phyloP scores from a whole-genome alignment of 371 early-diverging fungal species.

The Dinochytrium kinnereticum region DNA sequence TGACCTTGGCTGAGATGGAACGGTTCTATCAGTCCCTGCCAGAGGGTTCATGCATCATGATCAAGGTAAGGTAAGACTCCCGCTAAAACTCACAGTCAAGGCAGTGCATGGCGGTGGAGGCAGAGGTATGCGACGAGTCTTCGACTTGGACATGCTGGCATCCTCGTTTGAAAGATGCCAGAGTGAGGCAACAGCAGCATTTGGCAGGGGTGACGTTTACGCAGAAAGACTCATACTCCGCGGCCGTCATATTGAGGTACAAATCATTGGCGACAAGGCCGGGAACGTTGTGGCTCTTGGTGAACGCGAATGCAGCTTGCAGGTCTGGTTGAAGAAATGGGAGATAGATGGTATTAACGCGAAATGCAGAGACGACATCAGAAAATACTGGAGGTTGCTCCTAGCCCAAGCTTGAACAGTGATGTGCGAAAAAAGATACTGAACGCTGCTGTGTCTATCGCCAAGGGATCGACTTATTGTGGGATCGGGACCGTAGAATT shows the following conservation, averaged over 20 bases:
- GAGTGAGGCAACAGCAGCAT: conserved; percentile 79
- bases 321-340: too few relatives aligned
- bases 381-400: conserved; percentile 92
- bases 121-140: conserved; percentile 89
- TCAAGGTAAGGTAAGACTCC: background rate
- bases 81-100: conserved; percentile 75
- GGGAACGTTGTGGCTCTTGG: conserved; percentile 82
- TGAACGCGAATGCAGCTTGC: conserved; percentile 91
- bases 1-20: conserved; percentile 64
- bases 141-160: conserved; percentile 62
- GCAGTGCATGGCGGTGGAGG: conserved; percentile 86
- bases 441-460: conserved; percentile 47
- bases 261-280: conserved; percentile 31
- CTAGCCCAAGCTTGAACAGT: conserved; percentile 57
- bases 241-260: conserved; percentile 91
- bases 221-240: conserved; percentile 84
- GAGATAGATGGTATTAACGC: too few relatives aligned
- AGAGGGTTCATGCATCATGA: conserved; percentile 58
- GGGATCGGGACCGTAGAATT: conserved; percentile 94
- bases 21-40: conserved; percentile 70
- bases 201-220: conserved; percentile 89
- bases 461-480: conserved; percentile 80
- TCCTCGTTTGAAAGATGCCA: conserved; percentile 75
- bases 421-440: background rate
- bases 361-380: conserved; percentile 92